Conservation (phyloP, 2,329 filamentous ascomycete species). For the Diaporthe nobilis region DNA sequence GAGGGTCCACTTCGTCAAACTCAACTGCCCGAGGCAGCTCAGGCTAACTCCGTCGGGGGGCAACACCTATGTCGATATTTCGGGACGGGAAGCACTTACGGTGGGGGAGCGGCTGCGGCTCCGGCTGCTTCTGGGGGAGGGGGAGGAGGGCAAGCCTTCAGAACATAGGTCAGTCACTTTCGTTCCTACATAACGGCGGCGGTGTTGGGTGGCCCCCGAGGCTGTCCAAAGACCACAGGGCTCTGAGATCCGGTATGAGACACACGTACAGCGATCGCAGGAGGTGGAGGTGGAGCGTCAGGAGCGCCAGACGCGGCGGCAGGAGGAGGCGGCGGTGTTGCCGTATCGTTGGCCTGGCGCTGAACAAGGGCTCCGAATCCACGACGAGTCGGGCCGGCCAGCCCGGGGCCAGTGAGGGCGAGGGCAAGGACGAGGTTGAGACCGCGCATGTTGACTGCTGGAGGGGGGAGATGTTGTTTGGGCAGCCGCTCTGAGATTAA, state of each 20-base stretch:
- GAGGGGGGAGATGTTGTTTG: neutral
- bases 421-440: neutral
- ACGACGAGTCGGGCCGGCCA: conserved; percentile 11
- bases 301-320: neutral
- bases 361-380: conserved; percentile 1
- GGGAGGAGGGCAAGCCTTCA: conserved; percentile 19
- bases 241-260: neutral
- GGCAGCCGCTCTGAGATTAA: conserved; percentile 2
- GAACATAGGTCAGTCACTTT: neutral
- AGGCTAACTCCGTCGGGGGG: too few relatives aligned
- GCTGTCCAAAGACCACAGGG: neutral
- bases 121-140: neutral
- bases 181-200: neutral
- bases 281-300: conserved; percentile 2
- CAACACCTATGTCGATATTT: neutral
- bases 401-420: conserved; percentile 1
- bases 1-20: too few relatives aligned
- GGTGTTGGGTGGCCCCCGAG: neutral
- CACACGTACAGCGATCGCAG: neutral
- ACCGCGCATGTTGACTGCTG: conserved; percentile 11
- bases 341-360: neutral
- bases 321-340: neutral
- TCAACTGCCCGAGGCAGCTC: neutral
- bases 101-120: conserved; percentile 9
- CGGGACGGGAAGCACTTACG: neutral